Base-by-base conservation (phyloP, 257 asterid genomes). In the Petunia secreta region DNA sequence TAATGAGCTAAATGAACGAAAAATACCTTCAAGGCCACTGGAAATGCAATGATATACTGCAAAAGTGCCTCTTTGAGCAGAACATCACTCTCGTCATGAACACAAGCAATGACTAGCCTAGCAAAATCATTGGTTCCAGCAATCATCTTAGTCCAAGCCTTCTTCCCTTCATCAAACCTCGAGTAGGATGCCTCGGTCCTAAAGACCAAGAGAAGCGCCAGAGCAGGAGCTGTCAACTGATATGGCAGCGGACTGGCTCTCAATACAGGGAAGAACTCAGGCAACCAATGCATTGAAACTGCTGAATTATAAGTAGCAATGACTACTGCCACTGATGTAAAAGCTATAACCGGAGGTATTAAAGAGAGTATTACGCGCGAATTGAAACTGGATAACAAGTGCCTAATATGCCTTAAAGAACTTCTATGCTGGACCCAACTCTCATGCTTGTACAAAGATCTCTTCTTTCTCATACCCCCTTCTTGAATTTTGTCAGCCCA, bases 101-200 rank as follows among this genome's bases (percentile, higher is more conserved):
- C 95, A 83, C 86, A 86, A 34, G 90, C 90, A 74, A 90, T 87
- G 53, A 94, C 97, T 84, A 89, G 98, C 89, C 92, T 87, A 1
- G 98, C 94, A 75, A 96, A 86, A 46, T 96, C 98, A 79, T 86
- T 91, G 4, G 96, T 84, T 52, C 91, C 98, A 1, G 92, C 80
- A 87, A 91, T 82, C 36, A 96, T 84, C 80, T 87, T 85, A 38
- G 95, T 91, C 99, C 99, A 96, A 14, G 96, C 95, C 80, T 83
- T 91, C 85, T 88, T 91, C 82, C 96, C 99, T 71, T 88, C 91
- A 83, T 92, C 97, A 8, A 83, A 92, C 91, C 98, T 89, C 50
- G 99, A 88, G 86, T 96, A 96, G 11, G 98, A 96, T 0, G 99
- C 98, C 90, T 96, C 99, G 0, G 99, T 96, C 87, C 99, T 89